phyloP scores from a whole-genome alignment of 1,284 basidiomycete genomes.

The Laetiporus sulphureus region DNA sequence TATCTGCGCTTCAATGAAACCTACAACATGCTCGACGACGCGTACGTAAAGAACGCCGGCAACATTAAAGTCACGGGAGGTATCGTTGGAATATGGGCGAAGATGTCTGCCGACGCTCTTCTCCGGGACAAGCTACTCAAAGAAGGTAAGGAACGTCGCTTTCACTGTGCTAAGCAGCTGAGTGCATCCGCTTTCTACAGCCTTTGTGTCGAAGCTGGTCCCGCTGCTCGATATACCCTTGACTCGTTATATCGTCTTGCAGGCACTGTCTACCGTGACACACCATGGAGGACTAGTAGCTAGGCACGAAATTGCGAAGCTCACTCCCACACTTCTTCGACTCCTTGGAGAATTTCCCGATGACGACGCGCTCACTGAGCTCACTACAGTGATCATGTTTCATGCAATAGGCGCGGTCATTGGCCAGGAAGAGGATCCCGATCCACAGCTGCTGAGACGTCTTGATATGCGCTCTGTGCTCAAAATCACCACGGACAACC shows the following conservation, averaged over 20 bases:
- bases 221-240: constrained; percentile 41
- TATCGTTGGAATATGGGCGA: constrained; percentile 54
- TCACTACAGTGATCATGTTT: constrained; percentile 43
- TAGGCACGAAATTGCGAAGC: constrained; percentile 43
- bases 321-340: constrained; percentile 33
- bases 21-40: constrained; percentile 37
- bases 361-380: constrained; percentile 42
- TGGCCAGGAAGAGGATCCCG: constrained; percentile 31
- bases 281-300: constrained; percentile 51
- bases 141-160: constrained; percentile 33
- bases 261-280: constrained; percentile 49
- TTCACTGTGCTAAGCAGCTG: background rate
- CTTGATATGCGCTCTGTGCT: constrained; percentile 42
- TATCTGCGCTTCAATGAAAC: constrained; percentile 49
- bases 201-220: constrained; percentile 45
- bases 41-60: constrained; percentile 16
- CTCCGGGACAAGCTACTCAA: constrained; percentile 50
- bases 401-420: constrained; percentile 46
- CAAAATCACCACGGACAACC: constrained; percentile 33
- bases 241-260: constrained; percentile 45
- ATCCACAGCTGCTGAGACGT: constrained; percentile 30
- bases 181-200: constrained; percentile 24
- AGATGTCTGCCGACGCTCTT: constrained; percentile 55
- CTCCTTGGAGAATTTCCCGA: constrained; percentile 43
- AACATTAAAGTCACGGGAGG: constrained; percentile 34